These are phyloP conservation scores for Gonium pectorale DNA, from an alignment of 139 green algal genomes.

Conservation along the genomic window DNA sequence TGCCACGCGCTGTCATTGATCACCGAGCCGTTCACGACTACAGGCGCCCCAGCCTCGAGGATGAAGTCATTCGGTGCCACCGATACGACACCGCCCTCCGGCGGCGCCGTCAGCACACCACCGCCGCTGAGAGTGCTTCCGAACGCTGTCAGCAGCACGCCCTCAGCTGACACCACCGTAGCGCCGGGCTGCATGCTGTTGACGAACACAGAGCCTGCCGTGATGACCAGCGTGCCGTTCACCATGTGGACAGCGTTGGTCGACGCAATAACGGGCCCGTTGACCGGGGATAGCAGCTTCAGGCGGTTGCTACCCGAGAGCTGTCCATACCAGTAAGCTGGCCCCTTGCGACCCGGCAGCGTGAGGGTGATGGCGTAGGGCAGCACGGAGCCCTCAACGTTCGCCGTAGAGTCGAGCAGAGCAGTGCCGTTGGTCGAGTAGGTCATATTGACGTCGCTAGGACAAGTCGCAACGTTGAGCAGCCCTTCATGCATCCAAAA, in stretches of 20 bases:
- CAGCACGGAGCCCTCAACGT: no score
- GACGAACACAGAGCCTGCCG: neutral
- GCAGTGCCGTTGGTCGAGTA: neutral
- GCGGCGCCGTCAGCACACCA: no score
- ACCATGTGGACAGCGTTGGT: neutral
- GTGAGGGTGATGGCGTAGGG: neutral
- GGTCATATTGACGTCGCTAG: neutral
- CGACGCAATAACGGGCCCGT: neutral
- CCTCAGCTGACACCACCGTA: neutral
- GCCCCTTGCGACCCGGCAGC: neutral
- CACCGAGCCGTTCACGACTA: neutral
- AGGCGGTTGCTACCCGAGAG: neutral
- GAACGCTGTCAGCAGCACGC: no score
- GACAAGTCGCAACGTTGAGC: neutral
- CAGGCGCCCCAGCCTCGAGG: no score
- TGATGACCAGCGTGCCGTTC: neutral
- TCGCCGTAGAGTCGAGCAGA: no score
- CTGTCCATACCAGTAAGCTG: neutral
- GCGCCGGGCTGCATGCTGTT: neutral
- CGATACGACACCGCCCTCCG: no score
- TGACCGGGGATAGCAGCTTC: neutral
- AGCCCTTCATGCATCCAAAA: slow-evolving; percentile 22
- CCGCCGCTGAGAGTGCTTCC: no score
- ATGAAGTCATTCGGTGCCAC: no score
- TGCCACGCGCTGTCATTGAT: neutral